phyloP scores from a whole-genome alignment of 2,329 filamentous ascomycete genomes.

The Monosporascus sp. region DNA sequence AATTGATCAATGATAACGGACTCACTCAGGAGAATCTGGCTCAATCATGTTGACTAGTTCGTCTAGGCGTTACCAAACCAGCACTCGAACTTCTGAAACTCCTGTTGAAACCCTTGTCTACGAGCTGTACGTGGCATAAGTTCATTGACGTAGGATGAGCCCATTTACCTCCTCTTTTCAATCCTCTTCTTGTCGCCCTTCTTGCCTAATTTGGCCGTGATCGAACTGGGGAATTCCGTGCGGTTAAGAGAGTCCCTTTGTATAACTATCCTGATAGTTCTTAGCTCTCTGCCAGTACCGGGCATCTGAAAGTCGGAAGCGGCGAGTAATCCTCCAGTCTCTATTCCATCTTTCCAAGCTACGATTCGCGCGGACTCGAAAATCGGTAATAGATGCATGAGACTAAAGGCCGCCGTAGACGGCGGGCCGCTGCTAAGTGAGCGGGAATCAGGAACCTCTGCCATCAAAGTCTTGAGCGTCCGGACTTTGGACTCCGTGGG shows the following conservation, averaged over 20 bases:
- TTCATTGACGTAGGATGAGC: no score
- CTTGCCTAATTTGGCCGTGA: background rate
- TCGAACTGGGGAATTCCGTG: background rate
- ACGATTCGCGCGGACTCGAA: background rate
- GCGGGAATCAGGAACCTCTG: background rate
- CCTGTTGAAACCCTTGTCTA: no score
- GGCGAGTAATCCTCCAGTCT: background rate
- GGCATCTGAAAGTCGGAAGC: background rate
- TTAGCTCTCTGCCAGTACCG: background rate
- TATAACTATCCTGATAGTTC: background rate
- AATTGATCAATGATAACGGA: no score
- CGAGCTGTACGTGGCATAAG: no score
- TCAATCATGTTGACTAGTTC: no score
- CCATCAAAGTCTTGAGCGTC: background rate
- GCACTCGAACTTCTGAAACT: no score
- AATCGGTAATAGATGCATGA: background rate
- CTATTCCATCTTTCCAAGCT: background rate
- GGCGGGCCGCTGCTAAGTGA: background rate
- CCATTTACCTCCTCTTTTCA: background rate
- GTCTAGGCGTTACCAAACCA: no score
- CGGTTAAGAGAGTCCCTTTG: background rate
- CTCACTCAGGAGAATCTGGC: no score
- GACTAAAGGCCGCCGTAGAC: background rate
- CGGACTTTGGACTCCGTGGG: conserved; percentile 3
- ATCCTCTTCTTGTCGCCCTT: background rate